Conservation (phyloP, 805 yeast species). For the Geotrichum ghanense region DNA sequence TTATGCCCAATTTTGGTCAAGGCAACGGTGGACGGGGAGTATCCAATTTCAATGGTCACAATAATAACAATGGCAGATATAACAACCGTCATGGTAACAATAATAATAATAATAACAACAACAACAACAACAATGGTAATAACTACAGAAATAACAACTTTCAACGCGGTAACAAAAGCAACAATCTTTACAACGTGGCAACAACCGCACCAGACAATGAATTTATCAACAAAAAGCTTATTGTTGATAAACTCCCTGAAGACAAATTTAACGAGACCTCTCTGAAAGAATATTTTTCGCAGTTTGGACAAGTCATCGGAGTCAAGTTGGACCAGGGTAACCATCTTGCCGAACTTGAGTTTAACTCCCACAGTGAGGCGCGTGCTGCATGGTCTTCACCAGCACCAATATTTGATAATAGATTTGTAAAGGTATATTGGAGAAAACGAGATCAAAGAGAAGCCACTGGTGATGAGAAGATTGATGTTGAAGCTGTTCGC, state of each 20-base stretch:
- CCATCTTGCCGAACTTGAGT: constrained; percentile 30
- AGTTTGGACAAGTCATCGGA: constrained; percentile 29
- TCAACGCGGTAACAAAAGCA: constrained; percentile 5
- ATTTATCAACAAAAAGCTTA: constrained; percentile 23
- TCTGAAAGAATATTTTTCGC: constrained; percentile 28
- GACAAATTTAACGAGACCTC: constrained; percentile 29
- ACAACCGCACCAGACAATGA: constrained; percentile 19
- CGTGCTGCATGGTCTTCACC: constrained; percentile 34
- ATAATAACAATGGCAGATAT: constrained; percentile 1
- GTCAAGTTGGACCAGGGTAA: constrained; percentile 22
- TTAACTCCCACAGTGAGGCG: constrained; percentile 29
- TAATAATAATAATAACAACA: background rate
- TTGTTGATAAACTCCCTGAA: constrained; percentile 34
- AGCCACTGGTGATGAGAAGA: constrained; percentile 3
- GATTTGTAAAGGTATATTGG: constrained; percentile 39
- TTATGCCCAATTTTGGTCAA: background rate
- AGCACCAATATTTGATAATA: constrained; percentile 35
- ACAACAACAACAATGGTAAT: background rate
- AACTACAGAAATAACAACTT: background rate
- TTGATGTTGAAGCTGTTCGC: constrained; percentile 30
- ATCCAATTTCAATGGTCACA: background rate
- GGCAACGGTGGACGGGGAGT: background rate
- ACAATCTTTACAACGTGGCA: constrained; percentile 7
- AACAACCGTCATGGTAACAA: background rate
- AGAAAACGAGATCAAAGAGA: constrained; percentile 10